Evolutionary conservation across 2,329 filamentous ascomycete genomes (phyloP).

Genomic region (Alternaria sp.): DNA sequence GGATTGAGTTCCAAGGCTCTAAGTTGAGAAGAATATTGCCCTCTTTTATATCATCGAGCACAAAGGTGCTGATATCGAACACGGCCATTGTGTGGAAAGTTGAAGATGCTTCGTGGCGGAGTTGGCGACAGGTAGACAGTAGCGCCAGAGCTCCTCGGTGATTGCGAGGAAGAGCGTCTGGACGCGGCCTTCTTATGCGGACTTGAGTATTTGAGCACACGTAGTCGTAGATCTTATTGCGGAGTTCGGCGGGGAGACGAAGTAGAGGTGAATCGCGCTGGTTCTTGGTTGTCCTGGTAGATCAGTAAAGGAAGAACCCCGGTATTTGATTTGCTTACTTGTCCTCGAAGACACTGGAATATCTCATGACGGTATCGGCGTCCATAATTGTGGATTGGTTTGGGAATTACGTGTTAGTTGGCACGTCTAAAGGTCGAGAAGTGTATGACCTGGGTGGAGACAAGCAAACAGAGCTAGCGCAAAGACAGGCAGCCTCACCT

Average conservation of each 20-base stretch:
- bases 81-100: neutral
- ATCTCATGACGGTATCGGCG: neutral
- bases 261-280: neutral
- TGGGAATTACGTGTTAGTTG: neutral
- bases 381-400: neutral
- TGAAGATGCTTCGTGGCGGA: neutral
- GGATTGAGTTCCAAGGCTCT: neutral
- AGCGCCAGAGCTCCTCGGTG: neutral
- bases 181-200: rapidly evolving
- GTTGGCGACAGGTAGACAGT: neutral
- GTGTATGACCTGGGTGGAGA: neutral
- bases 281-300: neutral
- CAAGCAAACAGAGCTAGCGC: neutral
- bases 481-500: neutral
- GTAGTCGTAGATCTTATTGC: rapidly evolving
- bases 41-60: rapidly evolving
- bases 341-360: neutral
- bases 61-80: neutral
- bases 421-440: neutral
- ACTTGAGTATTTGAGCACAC: neutral
- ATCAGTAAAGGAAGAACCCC: neutral
- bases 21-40: rapidly evolving
- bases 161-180: rapidly evolving
- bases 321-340: neutral
- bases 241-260: neutral